Evolutionary conservation across 108 stramenopile species (phyloP), one percentile per base, ranked within the genome.

Genomic region (Cyclostephanos tholiformis): DNA sequence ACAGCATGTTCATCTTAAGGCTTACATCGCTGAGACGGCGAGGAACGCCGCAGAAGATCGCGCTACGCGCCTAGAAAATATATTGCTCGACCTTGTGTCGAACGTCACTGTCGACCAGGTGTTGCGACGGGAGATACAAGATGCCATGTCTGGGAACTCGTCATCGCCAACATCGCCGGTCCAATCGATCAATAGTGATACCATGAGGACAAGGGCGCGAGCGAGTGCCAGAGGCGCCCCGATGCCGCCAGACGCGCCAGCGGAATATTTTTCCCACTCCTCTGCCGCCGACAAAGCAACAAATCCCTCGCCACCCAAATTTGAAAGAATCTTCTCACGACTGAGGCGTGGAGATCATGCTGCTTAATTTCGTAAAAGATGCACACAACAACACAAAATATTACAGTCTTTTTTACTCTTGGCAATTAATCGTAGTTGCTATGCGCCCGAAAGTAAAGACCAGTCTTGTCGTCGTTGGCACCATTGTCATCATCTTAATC

Each of bases 11-110:
- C 78, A 79, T 51, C 72, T 79, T 14, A 79, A 79, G 51, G 71
- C 78, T 0, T 79, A 72, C 67, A 79, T 79, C 30, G 71, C 71
- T 19, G 78, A 79, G 48, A 79, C 78, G n/a, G 71, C 78, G 25
- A 52, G 65, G 12, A 67, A 61, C 49, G 66, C 78, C 10, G 71
- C 78, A 1, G 49, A 57, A 49, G 78, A 79, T 30, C 78, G 72
- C 57, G 71, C 63, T 14, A 38, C 66, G 10, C 46, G 63, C 30
- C n/a, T 79, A 23, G 78, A 79, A 44, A 48, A 36, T n/a, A 17
- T 79, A 57, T 26, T 79, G 11, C 22, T 64, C 10, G 46, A 68
- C 32, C 17, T 52, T 10, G 32, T 49, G 3, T 48, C 48, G 41
- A 57, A 74, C 29, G 48, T 65, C 44, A 30, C 50, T 20, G 56